These are phyloP conservation scores for Geotrichum histeridarum DNA, from an alignment of 1,139 yeast species.

Conservation along the genomic window DNA sequence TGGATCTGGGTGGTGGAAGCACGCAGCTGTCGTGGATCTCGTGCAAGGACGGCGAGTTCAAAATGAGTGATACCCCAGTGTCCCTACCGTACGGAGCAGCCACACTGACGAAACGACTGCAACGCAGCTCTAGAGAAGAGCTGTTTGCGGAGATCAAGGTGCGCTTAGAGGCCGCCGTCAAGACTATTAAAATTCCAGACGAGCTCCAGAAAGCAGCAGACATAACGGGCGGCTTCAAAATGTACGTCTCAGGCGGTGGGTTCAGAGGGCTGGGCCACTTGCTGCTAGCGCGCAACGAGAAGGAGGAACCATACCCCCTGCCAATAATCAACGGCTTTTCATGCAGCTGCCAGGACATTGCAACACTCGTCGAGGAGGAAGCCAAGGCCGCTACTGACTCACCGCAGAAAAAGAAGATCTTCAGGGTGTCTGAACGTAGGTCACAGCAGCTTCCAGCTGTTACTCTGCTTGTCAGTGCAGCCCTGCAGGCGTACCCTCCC, in stretches of 20 bases:
- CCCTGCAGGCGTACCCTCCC: slow-evolving; percentile 52
- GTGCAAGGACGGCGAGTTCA: slow-evolving; percentile 49
- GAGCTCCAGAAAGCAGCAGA: slow-evolving; percentile 37
- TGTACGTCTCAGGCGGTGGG: slow-evolving; percentile 66
- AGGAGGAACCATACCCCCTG: slow-evolving; percentile 47
- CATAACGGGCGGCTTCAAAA: slow-evolving; percentile 50
- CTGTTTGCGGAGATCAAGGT: slow-evolving; percentile 26
- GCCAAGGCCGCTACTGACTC: slow-evolving; percentile 18
- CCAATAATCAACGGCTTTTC: slow-evolving; percentile 63
- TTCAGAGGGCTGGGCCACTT: slow-evolving; percentile 59
- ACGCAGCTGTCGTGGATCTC: slow-evolving; percentile 61
- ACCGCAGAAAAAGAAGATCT: slow-evolving; percentile 39
- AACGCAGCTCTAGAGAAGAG: slow-evolving; percentile 37
- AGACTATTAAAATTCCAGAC: slow-evolving; percentile 38
- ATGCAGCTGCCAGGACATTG: slow-evolving; percentile 48
- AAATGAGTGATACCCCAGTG: slow-evolving; percentile 51
- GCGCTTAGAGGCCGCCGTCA: slow-evolving; percentile 44
- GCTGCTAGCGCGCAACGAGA: slow-evolving; percentile 46
- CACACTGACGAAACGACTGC: slow-evolving; percentile 50
- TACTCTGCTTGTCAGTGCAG: slow-evolving; percentile 54
- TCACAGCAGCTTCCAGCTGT: slow-evolving; percentile 61
- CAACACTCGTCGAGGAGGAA: slow-evolving; percentile 26
- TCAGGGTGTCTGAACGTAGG: slow-evolving; percentile 57
- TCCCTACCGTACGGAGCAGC: slow-evolving; percentile 67
- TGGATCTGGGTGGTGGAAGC: slow-evolving; percentile 66